Base-by-base conservation (phyloP, 352 stramenopile species). In the Globisporangium perplexum region DNA sequence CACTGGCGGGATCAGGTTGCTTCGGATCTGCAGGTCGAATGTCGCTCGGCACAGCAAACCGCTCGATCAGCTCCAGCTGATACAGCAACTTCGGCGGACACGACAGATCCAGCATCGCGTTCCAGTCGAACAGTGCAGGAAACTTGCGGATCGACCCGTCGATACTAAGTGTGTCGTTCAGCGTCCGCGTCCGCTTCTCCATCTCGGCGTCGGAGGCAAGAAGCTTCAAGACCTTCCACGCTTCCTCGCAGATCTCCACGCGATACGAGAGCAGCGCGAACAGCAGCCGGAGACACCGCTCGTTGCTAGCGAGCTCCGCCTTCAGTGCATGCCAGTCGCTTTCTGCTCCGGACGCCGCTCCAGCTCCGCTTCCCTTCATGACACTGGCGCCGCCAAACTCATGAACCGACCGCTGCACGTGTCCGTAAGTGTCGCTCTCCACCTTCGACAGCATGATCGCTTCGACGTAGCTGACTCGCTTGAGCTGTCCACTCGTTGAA, bases 311-410 rank as follows among this genome's bases (percentile, higher is more conserved):
- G 35, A 90, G 70, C 36, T 88, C 74, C 20, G 68, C 67, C 50
- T 88, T 89, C 33, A 88, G 71, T 14, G 72, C 65, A 28, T 85
- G 72, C 77, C 81, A 90, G 45, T 93, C 78, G 42, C 68, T 86
- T 18, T 75, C 65, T 18, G 64, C 55, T 53, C 70, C 77, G 18
- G 62, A 77, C 14, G 14, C 3, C 56, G 47, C 65, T 3, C 33
- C 33, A 18, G 8, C 33, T 39, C 33, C 33, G 12, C 12, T 39
- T 42, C 49, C 36, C 28, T 51, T 51, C 26, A 49, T 38, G 10
- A 26, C 20, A 14, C 11, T 14, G 11, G 33, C 28, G 10, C 33
- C 62, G 53, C 49, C 56, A 33, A 66, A 62, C 14, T 84, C 59
- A 20, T 72, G 53, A 22, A 74, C 53, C 23, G 59, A 69, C 35